These are phyloP conservation scores for Inga leiocalycina DNA, from an alignment of 306 rosid species.

Conservation along the genomic window DNA sequence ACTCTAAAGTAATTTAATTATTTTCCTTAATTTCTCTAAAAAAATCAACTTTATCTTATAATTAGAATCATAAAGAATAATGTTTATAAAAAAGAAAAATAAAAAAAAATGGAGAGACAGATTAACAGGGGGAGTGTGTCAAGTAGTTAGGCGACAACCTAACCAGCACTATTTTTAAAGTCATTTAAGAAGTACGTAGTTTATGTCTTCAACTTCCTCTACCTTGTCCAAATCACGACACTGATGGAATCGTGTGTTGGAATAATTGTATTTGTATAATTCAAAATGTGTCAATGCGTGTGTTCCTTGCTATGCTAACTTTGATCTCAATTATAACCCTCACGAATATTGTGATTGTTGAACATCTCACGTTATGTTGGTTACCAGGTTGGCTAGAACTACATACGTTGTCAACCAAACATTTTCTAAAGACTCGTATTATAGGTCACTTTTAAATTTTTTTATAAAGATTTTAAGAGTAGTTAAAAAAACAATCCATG, in stretches of 20 bases:
- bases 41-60: too few species aligned
- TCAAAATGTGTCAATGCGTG: background rate
- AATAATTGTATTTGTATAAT: background rate
- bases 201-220: background rate
- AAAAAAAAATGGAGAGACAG: background rate
- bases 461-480: too few species aligned
- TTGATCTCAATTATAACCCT: background rate
- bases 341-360: too few species aligned
- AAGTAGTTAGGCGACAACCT: constrained; percentile 12
- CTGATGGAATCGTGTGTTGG: background rate
- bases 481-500: too few species aligned
- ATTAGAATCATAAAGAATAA: too few species aligned
- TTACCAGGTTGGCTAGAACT: too few species aligned
- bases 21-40: too few species aligned
- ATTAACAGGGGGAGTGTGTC: background rate
- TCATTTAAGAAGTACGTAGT: background rate
- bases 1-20: too few species aligned
- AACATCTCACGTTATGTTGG: background rate
- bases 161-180: background rate
- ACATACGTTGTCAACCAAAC: too few species aligned
- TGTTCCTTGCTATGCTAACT: background rate
- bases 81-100: too few species aligned
- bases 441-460: too few species aligned
- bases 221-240: background rate
- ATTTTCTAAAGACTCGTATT: too few species aligned